Evolutionary conservation across 148 eudicot genomes (phyloP), one percentile per base, ranked within the genome.

Genomic region (Camellia japonica): DNA sequence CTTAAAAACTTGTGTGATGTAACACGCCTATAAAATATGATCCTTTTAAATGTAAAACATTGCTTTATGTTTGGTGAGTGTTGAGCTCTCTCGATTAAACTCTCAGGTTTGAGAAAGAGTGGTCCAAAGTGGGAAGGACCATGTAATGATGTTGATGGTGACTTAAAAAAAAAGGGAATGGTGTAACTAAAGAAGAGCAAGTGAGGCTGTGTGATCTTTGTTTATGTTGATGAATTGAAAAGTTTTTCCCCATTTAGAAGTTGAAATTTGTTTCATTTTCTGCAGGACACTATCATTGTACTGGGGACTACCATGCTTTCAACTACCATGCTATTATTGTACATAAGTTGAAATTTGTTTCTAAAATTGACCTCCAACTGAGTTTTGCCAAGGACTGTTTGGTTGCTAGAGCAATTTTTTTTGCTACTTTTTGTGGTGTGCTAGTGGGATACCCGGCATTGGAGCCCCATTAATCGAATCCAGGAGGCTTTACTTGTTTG

Each of bases 301-400:
- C 60, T 66, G 49, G 64, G 80, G 80, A 67, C 80, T 66, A 18
- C 51, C n/a, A 8, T 78, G 72, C 73, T 41, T 54, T 54, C 80
- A 38, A 66, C 63, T 23, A 78, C 73, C 51, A 52, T 60, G 75
- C 23, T 23, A 23, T 23, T 23, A 23, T 23, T 23, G 75, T 16
- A 52, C 75, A 20, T 6, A 52, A 78, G 73, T 43, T 51, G 38
- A 54, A 23, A 23, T 23, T 23, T 23, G 23, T 67, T 54, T n/a
- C n/a, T 15, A 74, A 41, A 54, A 0, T 23, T 52, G 64, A 63
- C 43, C 51, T 18, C 74, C 55, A 18, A 70, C 18, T 6, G 30
- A 47, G 38, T 46, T 46, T 23, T 61, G 67, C 38, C 20, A 7
- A 47, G 15, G 65, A 43, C 78, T 42, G 72, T 42, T 44, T 42